Conservation (phyloP, 176 grass and related monocot species). For the Ampelocalamus luodianensis region DNA sequence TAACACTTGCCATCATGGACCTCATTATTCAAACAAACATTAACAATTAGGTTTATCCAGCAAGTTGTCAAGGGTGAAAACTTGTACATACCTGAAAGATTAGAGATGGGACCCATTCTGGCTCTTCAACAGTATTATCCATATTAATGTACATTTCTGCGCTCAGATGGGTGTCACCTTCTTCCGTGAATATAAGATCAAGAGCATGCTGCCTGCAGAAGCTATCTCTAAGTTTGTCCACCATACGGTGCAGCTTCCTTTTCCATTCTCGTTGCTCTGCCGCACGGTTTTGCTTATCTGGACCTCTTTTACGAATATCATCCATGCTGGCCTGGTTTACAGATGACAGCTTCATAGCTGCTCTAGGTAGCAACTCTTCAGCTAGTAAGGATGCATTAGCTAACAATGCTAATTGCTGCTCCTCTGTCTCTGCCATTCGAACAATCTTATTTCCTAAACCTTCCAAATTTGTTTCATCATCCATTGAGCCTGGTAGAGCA, state of each 20-base stretch:
- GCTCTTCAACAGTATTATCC: constrained; percentile 68
- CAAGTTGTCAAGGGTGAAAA: neutral
- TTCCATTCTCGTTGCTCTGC: constrained; percentile 93
- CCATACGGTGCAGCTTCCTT: constrained; percentile 72
- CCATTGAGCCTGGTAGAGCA: constrained; percentile 78
- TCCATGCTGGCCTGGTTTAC: constrained; percentile 47
- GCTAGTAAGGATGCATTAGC: constrained; percentile 94
- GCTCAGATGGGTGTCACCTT: constrained; percentile 68
- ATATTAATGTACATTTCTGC: constrained; percentile 90
- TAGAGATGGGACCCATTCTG: constrained; percentile 73
- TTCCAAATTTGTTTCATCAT: constrained; percentile 73
- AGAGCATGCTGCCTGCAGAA: constrained; percentile 92
- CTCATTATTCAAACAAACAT: constrained; percentile 29
- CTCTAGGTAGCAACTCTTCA: constrained; percentile 92
- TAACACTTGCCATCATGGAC: constrained; percentile 3
- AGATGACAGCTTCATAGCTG: constrained; percentile 77
- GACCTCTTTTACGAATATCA: constrained; percentile 48
- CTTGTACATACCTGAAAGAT: constrained; percentile 73
- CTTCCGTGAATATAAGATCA: constrained; percentile 97
- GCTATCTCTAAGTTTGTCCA: constrained; percentile 82
- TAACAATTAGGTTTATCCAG: constrained; percentile 1
- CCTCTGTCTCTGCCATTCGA: constrained; percentile 81
- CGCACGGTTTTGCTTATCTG: constrained; percentile 56
- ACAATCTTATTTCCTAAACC: constrained; percentile 82
- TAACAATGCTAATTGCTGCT: constrained; percentile 80